phyloP scores from a whole-genome alignment of 805 yeast species.

The Kuraishia capsulata region DNA sequence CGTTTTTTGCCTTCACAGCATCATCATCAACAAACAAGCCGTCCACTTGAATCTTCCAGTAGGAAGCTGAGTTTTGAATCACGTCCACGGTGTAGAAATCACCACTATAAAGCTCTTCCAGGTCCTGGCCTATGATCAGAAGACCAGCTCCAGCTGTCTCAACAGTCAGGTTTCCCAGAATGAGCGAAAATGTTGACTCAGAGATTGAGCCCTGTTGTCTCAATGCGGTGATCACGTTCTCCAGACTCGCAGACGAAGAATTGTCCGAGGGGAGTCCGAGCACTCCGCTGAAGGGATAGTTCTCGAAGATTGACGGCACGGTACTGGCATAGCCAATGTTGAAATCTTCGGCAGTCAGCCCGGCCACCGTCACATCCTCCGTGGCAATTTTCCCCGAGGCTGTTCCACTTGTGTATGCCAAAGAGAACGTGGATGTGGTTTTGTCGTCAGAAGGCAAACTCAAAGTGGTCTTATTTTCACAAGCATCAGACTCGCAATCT shows the following conservation, averaged over 20 bases:
- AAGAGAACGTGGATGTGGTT: constrained; percentile 24
- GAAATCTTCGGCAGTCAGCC: constrained; percentile 27
- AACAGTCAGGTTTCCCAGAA: constrained; percentile 25
- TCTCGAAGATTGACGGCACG: constrained; percentile 44
- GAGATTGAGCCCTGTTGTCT: constrained; percentile 22
- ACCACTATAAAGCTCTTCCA: constrained; percentile 27
- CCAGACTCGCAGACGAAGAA: constrained; percentile 19
- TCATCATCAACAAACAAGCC: constrained; percentile 24
- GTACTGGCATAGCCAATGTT: constrained; percentile 43
- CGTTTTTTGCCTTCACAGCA: constrained; percentile 22
- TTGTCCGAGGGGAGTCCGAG: constrained; percentile 47
- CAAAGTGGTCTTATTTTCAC: constrained; percentile 24
- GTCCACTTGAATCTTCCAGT: constrained; percentile 44
- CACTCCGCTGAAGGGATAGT: constrained; percentile 49
- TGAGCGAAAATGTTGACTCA: constrained; percentile 32
- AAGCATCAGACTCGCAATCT: constrained; percentile 35
- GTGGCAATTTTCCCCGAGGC: constrained; percentile 40
- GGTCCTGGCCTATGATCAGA: constrained; percentile 32
- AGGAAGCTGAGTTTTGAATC: constrained; percentile 21
- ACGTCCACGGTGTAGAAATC: constrained; percentile 30
- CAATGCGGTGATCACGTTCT: constrained; percentile 32
- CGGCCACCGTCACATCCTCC: constrained; percentile 27
- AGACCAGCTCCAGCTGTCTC: constrained; percentile 23
- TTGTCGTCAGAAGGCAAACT: constrained; percentile 14
- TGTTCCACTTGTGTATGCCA: constrained; percentile 44